These are phyloP conservation scores for Kickxella alabastrina DNA, from an alignment of 192 early-diverging fungal species.

Conservation along the genomic window DNA sequence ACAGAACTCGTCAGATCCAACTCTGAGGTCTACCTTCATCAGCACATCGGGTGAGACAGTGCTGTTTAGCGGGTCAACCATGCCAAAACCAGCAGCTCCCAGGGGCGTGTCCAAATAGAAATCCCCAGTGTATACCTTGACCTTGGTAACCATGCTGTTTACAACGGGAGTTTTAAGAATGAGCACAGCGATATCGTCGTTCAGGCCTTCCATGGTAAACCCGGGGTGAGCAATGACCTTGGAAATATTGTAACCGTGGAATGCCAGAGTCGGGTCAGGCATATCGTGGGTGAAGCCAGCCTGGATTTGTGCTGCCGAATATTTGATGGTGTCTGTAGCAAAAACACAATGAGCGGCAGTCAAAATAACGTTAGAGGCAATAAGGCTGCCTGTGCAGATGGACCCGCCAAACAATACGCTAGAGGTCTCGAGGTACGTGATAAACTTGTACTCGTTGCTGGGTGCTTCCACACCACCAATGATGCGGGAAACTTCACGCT, in stretches of 20 bases:
- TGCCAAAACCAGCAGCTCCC: slow-evolving; percentile 40
- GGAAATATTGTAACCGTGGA: slow-evolving; percentile 19
- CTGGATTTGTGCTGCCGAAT: slow-evolving; percentile 15
- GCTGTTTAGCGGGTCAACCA: slow-evolving; percentile 4
- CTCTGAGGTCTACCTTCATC: slow-evolving; percentile 31
- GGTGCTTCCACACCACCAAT: slow-evolving; percentile 33
- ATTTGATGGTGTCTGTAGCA: not conserved
- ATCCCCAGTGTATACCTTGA: slow-evolving; percentile 20
- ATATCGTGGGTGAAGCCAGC: slow-evolving; percentile 22
- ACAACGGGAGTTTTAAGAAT: slow-evolving; percentile 16
- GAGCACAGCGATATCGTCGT: slow-evolving; percentile 40
- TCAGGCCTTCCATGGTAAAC: slow-evolving; percentile 19
- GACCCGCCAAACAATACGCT: slow-evolving; percentile 5
- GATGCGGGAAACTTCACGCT: slow-evolving; percentile 36
- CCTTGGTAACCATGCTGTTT: slow-evolving; percentile 2
- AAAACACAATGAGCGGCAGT: slow-evolving; percentile 49
- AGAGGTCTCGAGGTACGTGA: slow-evolving; percentile 22
- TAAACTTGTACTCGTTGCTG: slow-evolving; percentile 25
- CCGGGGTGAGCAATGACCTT: slow-evolving; percentile 23
- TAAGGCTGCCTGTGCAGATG: slow-evolving; percentile 41
- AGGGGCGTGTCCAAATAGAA: slow-evolving; percentile 16
- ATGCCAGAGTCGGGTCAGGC: slow-evolving; percentile 17
- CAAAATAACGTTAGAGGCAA: slow-evolving; percentile 45
- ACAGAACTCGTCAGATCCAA: slow-evolving; percentile 16
- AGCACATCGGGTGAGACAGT: slow-evolving; percentile 3